Percentiles rank a stretch among this genome's conserved stretches.
Conservation (phyloP, 139 green algal species). For the Chlamydomonas urium region DNA sequence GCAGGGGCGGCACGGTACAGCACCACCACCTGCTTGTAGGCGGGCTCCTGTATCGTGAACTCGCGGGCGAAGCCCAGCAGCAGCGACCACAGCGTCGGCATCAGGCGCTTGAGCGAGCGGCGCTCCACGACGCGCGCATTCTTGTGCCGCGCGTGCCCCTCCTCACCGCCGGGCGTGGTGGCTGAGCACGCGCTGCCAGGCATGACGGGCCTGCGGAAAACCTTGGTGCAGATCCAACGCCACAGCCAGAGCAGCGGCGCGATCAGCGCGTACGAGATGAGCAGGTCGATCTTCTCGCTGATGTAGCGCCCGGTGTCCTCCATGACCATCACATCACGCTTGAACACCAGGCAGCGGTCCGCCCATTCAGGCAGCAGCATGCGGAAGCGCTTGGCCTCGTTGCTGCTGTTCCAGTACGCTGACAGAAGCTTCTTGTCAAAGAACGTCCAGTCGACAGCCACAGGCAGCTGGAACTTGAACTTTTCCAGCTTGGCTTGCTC, state of each 20-base stretch:
- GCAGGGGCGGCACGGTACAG: slow-evolving; percentile 40
- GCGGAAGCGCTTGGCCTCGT: not conserved
- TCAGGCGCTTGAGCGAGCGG: slow-evolving; percentile 10
- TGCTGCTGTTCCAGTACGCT: slow-evolving; percentile 4
- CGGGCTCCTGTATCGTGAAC: slow-evolving; percentile 12
- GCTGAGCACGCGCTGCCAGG: not conserved
- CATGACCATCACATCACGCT: slow-evolving; percentile 46
- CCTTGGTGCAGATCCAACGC: too few relatives aligned
- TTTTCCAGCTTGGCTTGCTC: slow-evolving; percentile 55
- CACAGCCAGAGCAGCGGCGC: not conserved
- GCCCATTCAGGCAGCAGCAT: slow-evolving; percentile 2
- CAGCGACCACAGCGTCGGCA: slow-evolving; percentile 17
- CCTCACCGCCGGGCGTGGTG: too few relatives aligned
- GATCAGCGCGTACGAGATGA: slow-evolving; percentile 29
- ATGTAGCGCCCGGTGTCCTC: slow-evolving; percentile 54
- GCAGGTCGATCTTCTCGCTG: slow-evolving; percentile 66
- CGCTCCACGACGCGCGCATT: slow-evolving; percentile 12
- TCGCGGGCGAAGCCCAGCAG: not conserved
- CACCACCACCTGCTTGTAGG: slow-evolving; percentile 39
- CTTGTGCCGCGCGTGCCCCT: not conserved
- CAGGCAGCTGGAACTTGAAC: slow-evolving; percentile 68
- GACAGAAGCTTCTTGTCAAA: slow-evolving; percentile 10
- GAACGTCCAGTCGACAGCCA: slow-evolving; percentile 56
- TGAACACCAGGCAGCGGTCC: slow-evolving; percentile 60
- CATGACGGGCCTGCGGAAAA: not conserved